Evolutionary conservation across 2,329 filamentous ascomycete genomes (phyloP).

Genomic region (Cadophora sp.): DNA sequence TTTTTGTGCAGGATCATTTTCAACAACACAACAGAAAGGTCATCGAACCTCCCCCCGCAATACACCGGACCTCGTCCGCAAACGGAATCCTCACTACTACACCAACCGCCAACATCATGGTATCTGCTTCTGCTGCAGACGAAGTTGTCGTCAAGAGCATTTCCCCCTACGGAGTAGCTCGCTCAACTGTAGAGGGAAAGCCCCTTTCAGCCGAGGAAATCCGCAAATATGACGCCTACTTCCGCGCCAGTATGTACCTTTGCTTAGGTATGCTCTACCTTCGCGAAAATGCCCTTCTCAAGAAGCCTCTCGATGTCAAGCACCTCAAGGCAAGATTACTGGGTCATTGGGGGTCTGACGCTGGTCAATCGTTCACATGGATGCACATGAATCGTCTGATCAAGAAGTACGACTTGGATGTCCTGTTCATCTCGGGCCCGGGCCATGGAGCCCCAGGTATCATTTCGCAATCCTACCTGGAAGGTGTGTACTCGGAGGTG

Average conservation of each 20-base stretch:
- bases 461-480: constrained; percentile 77
- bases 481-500: constrained; percentile 79
- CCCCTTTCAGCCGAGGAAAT: constrained; percentile 72
- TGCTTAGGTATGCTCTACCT: constrained; percentile 84
- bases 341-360: constrained; percentile 80
- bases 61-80: constrained; percentile 10
- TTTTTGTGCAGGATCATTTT: constrained; percentile 7
- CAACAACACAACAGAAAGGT: constrained; percentile 7
- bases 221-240: constrained; percentile 73
- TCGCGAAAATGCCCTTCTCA: constrained; percentile 74
- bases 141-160: constrained; percentile 59
- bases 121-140: constrained; percentile 35
- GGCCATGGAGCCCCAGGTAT: constrained; percentile 81
- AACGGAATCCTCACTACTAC: constrained; percentile 8
- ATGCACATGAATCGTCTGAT: constrained; percentile 85
- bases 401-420: constrained; percentile 78
- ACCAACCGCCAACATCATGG: constrained; percentile 29
- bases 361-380: constrained; percentile 82
- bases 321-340: constrained; percentile 77
- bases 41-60: constrained; percentile 4
- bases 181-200: constrained; percentile 66
- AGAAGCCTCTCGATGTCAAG: constrained; percentile 69
- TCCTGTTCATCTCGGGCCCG: constrained; percentile 76
- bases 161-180: constrained; percentile 68
- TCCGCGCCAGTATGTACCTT: constrained; percentile 76